Evolutionary conservation across 108 stramenopile genomes (phyloP).

Genomic region (Cyclotella atomus): DNA sequence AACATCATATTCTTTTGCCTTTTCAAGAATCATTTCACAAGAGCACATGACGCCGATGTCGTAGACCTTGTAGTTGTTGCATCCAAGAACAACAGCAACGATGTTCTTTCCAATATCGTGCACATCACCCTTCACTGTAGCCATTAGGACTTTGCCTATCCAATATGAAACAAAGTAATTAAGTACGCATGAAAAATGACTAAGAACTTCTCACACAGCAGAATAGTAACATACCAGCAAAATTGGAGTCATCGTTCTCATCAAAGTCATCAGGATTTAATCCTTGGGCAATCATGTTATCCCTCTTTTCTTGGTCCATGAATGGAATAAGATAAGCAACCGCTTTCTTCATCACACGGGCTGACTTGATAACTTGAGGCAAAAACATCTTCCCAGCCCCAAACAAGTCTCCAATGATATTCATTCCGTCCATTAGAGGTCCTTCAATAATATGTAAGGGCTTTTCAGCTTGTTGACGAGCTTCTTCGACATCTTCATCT

Average conservation of each 20-base stretch:
- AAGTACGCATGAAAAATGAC: conserved; percentile 10
- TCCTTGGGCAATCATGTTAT: conserved; percentile 85
- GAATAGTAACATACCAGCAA: conserved; percentile 69
- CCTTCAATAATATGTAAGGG: conserved; percentile 99
- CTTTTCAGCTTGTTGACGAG: conserved; percentile 59
- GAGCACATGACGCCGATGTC: conserved; percentile 99
- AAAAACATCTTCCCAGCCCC: conserved; percentile 99
- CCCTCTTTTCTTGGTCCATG: conserved; percentile 98
- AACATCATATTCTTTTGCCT: conserved; percentile 93
- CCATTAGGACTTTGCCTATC: conserved; percentile 97
- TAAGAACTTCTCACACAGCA: too few species aligned
- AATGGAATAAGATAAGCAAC: conserved; percentile 98
- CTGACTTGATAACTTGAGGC: conserved; percentile 99
- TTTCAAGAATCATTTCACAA: conserved; percentile 94
- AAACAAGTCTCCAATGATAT: conserved; percentile 98
- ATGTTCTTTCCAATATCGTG: conserved; percentile 99
- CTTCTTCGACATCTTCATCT: conserved; percentile 91
- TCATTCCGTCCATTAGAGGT: conserved; percentile 99
- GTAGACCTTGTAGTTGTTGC: conserved; percentile 99
- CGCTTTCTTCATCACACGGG: conserved; percentile 99
- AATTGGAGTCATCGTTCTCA: conserved; percentile 88
- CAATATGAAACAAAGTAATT: conserved; percentile 16
- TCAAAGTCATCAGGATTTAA: conserved; percentile 84
- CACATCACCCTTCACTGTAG: conserved; percentile 99
- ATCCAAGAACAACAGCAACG: conserved; percentile 98